These are phyloP conservation scores for Chalara sp. DNA, from an alignment of 2,329 filamentous ascomycete genomes.

Conservation along the genomic window DNA sequence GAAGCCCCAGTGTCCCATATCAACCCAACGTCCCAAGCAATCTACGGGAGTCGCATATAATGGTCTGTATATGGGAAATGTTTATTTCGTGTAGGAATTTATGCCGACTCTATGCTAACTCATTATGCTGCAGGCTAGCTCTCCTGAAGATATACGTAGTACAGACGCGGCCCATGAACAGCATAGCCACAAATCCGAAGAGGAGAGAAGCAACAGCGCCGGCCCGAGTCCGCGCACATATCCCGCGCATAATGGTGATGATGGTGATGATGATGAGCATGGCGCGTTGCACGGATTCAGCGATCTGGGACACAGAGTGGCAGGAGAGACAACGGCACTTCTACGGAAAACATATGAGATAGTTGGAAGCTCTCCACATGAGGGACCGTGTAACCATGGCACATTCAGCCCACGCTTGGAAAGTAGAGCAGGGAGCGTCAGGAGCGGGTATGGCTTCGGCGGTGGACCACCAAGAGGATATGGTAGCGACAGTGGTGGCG, in stretches of 20 bases:
- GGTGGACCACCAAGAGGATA: constrained; percentile 12
- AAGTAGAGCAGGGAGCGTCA: constrained; percentile 21
- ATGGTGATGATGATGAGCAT: constrained; percentile 11
- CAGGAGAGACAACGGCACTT: constrained; percentile 46
- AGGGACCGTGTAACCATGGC: constrained; percentile 58
- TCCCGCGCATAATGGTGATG: constrained; percentile 13
- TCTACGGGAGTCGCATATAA: too few species aligned
- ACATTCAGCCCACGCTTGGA: constrained; percentile 66
- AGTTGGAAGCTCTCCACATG: constrained; percentile 16
- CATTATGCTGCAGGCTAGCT: too few species aligned
- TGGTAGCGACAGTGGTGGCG: constrained; percentile 6
- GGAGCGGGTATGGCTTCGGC: constrained; percentile 17
- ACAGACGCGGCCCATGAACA: too few species aligned
- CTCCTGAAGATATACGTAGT: too few species aligned
- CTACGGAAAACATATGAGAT: constrained; percentile 34
- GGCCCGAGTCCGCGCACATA: constrained; percentile 11
- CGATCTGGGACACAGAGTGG: constrained; percentile 7
- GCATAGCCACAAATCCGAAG: background rate
- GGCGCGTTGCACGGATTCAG: constrained; percentile 3
- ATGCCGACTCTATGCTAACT: too few species aligned
- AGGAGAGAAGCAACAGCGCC: background rate
- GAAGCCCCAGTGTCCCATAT: too few species aligned
- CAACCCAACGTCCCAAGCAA: too few species aligned
- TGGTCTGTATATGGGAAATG: too few species aligned
- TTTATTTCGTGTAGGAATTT: too few species aligned